Evolutionary conservation across 768 basidiomycete species (phyloP).

Genomic region (Suillus paluster): DNA sequence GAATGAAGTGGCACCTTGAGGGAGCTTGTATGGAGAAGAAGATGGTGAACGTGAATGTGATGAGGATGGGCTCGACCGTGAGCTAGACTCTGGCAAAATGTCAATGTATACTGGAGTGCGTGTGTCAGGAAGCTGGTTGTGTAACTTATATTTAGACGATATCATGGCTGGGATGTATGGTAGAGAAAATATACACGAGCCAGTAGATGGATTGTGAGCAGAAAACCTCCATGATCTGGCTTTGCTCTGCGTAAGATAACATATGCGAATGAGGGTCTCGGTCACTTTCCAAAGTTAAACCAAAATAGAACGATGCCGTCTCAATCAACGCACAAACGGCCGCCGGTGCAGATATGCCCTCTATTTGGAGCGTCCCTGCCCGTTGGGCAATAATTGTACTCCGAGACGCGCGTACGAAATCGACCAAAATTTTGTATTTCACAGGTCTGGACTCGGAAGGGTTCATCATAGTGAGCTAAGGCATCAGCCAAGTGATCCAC

Average conservation of each 20-base stretch:
- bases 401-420: conserved; percentile 78
- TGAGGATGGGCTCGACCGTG: conserved; percentile 1
- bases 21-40: conserved; percentile 6
- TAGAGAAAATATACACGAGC: conserved; percentile 17
- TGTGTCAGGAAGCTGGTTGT: conserved; percentile 22
- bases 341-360: background rate
- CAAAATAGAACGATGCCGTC: conserved; percentile 26
- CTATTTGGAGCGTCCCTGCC: too few relatives aligned
- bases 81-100: conserved; percentile 31
- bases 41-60: background rate
- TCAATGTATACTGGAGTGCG: conserved; percentile 38
- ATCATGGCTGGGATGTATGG: conserved; percentile 25
- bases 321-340: conserved; percentile 22
- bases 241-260: conserved; percentile 30
- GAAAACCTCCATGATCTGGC: conserved; percentile 23
- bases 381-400: conserved; percentile 71
- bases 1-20: background rate
- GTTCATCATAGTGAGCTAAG: conserved; percentile 22
- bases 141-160: conserved; percentile 25
- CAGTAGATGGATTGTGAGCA: conserved; percentile 18
- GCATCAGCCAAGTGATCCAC: background rate
- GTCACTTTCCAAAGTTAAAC: conserved; percentile 33
- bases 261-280: conserved; percentile 34
- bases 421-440: conserved; percentile 74
- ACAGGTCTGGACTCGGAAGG: conserved; percentile 28